phyloP scores from a whole-genome alignment of 2,329 filamentous ascomycete genomes.

The Microascus cirrosus region DNA sequence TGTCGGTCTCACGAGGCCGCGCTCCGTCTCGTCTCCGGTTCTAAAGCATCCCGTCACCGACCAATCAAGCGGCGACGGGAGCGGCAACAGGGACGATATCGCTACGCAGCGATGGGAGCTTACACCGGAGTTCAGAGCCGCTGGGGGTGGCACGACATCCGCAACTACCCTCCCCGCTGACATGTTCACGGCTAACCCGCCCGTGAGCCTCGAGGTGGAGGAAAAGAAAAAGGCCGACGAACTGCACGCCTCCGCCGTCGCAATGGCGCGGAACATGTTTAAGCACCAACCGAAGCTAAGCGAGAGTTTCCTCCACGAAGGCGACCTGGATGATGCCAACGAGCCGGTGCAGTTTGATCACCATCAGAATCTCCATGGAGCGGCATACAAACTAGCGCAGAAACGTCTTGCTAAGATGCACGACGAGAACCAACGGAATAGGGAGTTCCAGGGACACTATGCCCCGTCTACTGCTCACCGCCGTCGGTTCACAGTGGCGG shows the following conservation, averaged over 20 bases:
- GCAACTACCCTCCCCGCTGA: conserved; percentile 57
- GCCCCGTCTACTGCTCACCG: conserved; percentile 31
- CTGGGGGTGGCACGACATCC: conserved; percentile 49
- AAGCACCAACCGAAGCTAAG: conserved; percentile 30
- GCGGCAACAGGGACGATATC: conserved; percentile 29
- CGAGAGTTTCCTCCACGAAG: background rate
- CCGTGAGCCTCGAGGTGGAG: conserved; percentile 59
- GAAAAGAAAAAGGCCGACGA: conserved; percentile 63
- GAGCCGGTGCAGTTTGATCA: background rate
- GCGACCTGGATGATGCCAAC: background rate
- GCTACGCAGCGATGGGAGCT: conserved; percentile 45
- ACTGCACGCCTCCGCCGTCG: conserved; percentile 70
- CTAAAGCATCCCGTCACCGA: conserved; percentile 11
- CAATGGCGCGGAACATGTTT: conserved; percentile 87
- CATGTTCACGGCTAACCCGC: conserved; percentile 70
- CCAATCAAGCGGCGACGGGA: background rate
- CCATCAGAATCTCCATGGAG: conserved; percentile 66
- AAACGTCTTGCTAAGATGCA: conserved; percentile 74
- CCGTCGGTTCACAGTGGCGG: conserved; percentile 35
- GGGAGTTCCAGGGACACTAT: conserved; percentile 68
- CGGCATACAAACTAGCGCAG: conserved; percentile 75
- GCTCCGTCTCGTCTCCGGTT: conserved; percentile 2
- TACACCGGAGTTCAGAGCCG: conserved; percentile 8
- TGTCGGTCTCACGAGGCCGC: background rate
- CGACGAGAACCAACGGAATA: conserved; percentile 51